Evolutionary conservation across 75 land plant genomes (phyloP), one percentile per base, ranked within the genome.

Genomic region (Picea sitchensis): DNA sequence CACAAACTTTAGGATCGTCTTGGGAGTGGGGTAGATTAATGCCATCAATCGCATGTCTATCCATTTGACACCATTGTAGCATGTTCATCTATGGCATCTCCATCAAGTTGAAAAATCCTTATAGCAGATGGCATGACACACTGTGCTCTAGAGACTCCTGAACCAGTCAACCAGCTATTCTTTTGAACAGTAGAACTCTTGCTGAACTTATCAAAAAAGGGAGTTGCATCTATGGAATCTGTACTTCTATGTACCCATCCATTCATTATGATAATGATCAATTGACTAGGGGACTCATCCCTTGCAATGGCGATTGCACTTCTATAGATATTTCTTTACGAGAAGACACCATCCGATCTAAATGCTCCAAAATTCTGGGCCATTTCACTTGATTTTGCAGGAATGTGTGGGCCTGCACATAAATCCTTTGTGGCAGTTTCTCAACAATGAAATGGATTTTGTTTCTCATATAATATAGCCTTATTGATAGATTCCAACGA

Each of bases 221-320:
- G 21, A 36, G 38, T 68, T 34, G 15, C 2, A 9, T 68, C 72
- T 68, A 68, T 17, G 23, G 76, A 17, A 4, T 74, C 76, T 7
- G 76, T 81, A 61, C 93, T 91, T 80, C 76, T 88, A 4, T 74
- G 86, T 61, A 87, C 88, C 26, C 56, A 81, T 31, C 84, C 93
- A 85, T 51, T 63, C 9, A 87, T 51, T 87, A 91, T 85, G 38
- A 59, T 59, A 51, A 80, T 30, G 38, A 84, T 83, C 59, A 89
- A 77, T 71, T 76, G 82, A 34, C 72, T 34, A 59, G 91, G 82
- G 61, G 89, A 78, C 23, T 79, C 78, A 51, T 75, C 75, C 57
- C 64, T 78, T 6, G 81, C 65, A 26, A 62, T 21, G n/a, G 73
- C 21, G 79, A 61, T 64, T 86, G 81, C 15, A 30, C 23, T 59